These are phyloP conservation scores for Podaxis rugospora DNA, from an alignment of 768 basidiomycete genomes.

Conservation along the genomic window DNA sequence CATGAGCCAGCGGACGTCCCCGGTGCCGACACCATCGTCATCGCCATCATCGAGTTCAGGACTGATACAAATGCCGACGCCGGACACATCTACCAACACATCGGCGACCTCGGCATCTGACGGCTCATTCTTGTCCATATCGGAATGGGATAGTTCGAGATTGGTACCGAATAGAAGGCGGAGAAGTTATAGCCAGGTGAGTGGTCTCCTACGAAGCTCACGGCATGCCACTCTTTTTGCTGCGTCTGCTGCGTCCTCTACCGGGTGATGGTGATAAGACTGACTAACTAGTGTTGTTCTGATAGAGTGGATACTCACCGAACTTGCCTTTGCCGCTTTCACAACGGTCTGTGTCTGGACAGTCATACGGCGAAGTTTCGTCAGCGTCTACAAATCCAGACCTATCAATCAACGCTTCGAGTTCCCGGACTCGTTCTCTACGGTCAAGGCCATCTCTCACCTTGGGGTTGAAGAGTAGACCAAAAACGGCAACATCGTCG, in stretches of 20 bases:
- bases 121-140: background rate
- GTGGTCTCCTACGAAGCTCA: background rate
- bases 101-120: background rate
- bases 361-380: background rate
- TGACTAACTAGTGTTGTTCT: background rate
- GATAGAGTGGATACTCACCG: constrained; percentile 1
- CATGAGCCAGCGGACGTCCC: background rate
- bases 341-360: background rate
- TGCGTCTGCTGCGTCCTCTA: background rate
- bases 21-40: background rate
- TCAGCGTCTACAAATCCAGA: background rate
- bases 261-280: background rate
- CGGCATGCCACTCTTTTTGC: background rate
- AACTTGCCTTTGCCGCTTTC: background rate
- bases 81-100: background rate
- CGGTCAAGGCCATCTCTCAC: background rate
- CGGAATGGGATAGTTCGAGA: background rate
- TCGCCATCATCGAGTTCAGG: background rate
- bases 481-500: background rate
- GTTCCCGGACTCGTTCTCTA: background rate
- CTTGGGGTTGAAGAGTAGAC: background rate
- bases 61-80: background rate
- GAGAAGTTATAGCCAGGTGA: constrained; percentile 8
- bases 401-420: background rate
- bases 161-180: constrained; percentile 7